Conservation (phyloP, 345 rosid genomes). For the Arabidopsis suecica region DNA sequence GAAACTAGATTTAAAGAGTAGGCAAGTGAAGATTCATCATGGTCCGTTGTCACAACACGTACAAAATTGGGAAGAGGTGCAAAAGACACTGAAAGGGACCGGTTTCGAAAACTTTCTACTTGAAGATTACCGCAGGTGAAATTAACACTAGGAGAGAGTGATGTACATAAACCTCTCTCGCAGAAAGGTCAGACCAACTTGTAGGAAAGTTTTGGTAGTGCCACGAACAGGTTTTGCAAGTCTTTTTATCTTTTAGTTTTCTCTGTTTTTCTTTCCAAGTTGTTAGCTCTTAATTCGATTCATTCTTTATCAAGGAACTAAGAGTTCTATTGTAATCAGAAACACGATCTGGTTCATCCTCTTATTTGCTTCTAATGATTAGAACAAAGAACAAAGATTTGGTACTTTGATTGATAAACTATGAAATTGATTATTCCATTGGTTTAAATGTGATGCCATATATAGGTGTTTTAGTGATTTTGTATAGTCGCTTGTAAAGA, state of each 20-base stretch:
- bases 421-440: not conserved
- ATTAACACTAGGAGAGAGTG: conserved; percentile 38
- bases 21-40: conserved; percentile 95
- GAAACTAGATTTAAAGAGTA: conserved; percentile 62
- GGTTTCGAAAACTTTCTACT: conserved; percentile 60
- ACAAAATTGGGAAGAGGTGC: conserved; percentile 82
- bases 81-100: conserved; percentile 67
- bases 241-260: conserved; percentile 21
- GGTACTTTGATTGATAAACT: not conserved
- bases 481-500: not conserved
- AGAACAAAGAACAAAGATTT: not conserved
- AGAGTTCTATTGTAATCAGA: conserved; percentile 32
- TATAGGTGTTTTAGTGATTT: not conserved
- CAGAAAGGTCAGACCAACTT: conserved; percentile 32
- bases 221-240: conserved; percentile 40
- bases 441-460: not conserved
- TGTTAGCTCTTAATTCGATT: conserved; percentile 35
- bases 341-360: conserved; percentile 30
- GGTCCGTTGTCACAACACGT: conserved; percentile 71
- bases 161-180: conserved; percentile 47
- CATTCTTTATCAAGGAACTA: conserved; percentile 41
- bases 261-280: conserved; percentile 16
- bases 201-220: conserved; percentile 48
- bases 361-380: conserved; percentile 37
- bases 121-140: conserved; percentile 62